Evolutionary conservation across 495 filamentous ascomycete genomes (phyloP), one percentile per base, ranked within the genome.

Genomic region (Penicillium samsonianum): DNA sequence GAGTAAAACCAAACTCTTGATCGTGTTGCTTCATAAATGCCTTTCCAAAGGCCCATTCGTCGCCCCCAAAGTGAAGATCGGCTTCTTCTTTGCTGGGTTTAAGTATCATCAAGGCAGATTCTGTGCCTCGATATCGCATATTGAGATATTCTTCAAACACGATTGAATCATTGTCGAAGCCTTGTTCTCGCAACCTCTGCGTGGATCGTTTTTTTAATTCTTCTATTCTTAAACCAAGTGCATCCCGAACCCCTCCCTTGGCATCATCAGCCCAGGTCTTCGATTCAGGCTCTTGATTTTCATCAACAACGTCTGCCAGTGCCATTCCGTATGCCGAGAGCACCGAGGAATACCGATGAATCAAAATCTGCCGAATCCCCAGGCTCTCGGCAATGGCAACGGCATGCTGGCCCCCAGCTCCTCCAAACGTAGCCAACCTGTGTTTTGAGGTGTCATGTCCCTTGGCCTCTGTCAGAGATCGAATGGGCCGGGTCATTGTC

Each of bases 321-420:
- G 91, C 91, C 93, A 98, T 97, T 16, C 94, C 94, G 61, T 97
- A 98, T 3, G 94, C 94, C 0, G 92, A 96, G 0, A 98, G 80
- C 2, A 98, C 91, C 0, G 92, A 96, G 0, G 93, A 96, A 68
- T 97, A 96, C 38, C 88, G 80, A 66, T 97, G 94, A 14, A 98
- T 81, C 4, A 98, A 75, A 35, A 96, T 93, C 68, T 95, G 90
- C 28, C 77, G 81, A 61, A 98, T 90, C 0, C 93, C 92, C 19
- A 98, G 78, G 19, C 87, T 88, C 62, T 92, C 88, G 11, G 93
- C 94, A 64, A 98, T 96, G n/a, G 90, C 91, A 17, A 94, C 90
- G 6, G 94, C 94, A 65, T 98, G 94, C 68, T 98, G 94, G 2
- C 94, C 94, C 46, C 94, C 94, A 2, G 94, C 94, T 26, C 94